phyloP scores from a whole-genome alignment of 2,329 filamentous ascomycete species.

The Phialocephala subalpina region DNA sequence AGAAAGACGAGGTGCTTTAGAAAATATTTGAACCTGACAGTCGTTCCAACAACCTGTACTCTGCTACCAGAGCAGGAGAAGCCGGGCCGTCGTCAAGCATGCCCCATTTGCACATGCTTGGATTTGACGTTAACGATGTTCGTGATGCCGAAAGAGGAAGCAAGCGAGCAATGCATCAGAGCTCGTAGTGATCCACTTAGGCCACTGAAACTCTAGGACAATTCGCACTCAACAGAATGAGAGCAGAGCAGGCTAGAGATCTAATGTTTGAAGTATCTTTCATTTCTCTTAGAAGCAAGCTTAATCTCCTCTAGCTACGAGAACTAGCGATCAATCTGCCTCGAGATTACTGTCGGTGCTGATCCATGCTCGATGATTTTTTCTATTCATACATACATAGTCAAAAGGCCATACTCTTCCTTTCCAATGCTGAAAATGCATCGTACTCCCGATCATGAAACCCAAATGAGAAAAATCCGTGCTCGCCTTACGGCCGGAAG shows the following conservation, averaged over 20 bases:
- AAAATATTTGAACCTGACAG: too few species aligned
- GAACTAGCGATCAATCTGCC: background rate
- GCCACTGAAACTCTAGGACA: background rate
- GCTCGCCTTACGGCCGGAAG: background rate
- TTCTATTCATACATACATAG: conserved; percentile 7
- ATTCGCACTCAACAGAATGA: too few species aligned
- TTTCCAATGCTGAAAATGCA: conserved; percentile 4
- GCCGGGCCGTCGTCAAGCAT: background rate
- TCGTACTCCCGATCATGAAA: background rate
- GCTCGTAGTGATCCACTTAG: background rate
- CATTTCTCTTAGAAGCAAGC: background rate
- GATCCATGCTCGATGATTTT: conserved; percentile 5
- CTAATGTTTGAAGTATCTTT: background rate
- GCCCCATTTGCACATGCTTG: background rate
- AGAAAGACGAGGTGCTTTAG: background rate
- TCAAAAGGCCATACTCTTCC: background rate
- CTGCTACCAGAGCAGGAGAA: background rate
- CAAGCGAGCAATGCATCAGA: background rate
- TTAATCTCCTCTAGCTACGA: conserved; percentile 6
- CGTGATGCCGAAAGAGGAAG: background rate
- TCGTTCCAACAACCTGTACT: too few species aligned
- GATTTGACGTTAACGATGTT: background rate
- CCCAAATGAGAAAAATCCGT: background rate
- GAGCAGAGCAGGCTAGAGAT: too few species aligned
- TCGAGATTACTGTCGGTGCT: background rate